Evolutionary conservation across 2,329 filamentous ascomycete genomes (phyloP).

Genomic region (Apiospora kogelbergensis): DNA sequence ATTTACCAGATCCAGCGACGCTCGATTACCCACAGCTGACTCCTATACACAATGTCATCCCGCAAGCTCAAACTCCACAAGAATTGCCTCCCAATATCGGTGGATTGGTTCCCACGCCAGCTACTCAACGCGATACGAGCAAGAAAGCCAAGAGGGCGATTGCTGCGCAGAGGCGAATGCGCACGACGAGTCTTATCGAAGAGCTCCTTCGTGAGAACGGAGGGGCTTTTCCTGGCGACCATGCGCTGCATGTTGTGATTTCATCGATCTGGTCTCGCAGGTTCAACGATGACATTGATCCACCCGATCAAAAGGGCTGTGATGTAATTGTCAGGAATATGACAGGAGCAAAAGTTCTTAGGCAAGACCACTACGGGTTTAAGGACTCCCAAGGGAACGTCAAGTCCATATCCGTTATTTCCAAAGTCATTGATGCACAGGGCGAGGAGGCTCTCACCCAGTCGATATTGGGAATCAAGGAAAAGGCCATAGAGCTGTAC

Average conservation of each 20-base stretch:
- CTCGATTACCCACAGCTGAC: background rate
- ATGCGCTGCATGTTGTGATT: constrained; percentile 49
- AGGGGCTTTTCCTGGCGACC: constrained; percentile 52
- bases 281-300: constrained; percentile 33
- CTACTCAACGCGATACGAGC: background rate
- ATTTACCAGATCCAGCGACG: background rate
- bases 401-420: constrained; percentile 11
- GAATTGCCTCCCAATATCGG: background rate
- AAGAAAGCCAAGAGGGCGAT: background rate
- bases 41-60: background rate
- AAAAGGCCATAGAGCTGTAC: constrained; percentile 13
- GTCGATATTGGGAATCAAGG: constrained; percentile 10
- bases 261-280: constrained; percentile 39
- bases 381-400: background rate
- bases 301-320: constrained; percentile 33
- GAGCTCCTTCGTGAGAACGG: constrained; percentile 37
- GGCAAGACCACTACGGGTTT: constrained; percentile 6
- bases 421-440: background rate
- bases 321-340: constrained; percentile 28
- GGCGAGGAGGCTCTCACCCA: background rate
- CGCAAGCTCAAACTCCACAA: background rate
- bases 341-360: constrained; percentile 15
- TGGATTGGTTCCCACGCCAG: background rate
- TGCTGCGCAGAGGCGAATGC: background rate
- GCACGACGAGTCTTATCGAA: constrained; percentile 6